phyloP scores from a whole-genome alignment of 192 early-diverging fungal species.

The Coemansia sp. region DNA sequence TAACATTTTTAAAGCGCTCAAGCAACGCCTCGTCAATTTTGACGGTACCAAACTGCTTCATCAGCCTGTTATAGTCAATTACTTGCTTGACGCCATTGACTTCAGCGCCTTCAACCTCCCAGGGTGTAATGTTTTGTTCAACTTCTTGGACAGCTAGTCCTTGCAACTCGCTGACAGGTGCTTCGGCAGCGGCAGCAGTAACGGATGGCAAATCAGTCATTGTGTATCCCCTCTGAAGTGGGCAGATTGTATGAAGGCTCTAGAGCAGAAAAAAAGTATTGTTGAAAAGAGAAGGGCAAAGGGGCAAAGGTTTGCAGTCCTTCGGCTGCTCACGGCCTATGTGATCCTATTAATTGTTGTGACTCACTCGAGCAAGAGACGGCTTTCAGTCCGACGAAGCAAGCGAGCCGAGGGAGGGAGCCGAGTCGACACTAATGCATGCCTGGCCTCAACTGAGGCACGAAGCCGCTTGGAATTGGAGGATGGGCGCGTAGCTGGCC shows the following conservation, averaged over 20 bases:
- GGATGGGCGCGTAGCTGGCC: not conserved
- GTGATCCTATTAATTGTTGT: too few relatives aligned
- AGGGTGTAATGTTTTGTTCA: slow-evolving; percentile 69
- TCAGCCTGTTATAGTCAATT: slow-evolving; percentile 91
- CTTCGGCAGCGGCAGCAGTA: too few relatives aligned
- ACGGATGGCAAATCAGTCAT: not conserved
- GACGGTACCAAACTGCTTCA: slow-evolving; percentile 83
- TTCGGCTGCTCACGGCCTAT: too few relatives aligned
- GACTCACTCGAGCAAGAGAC: too few relatives aligned
- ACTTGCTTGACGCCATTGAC: slow-evolving; percentile 79
- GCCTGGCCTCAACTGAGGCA: too few relatives aligned
- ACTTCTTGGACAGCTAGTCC: not conserved
- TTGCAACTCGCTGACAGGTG: slow-evolving; percentile 11
- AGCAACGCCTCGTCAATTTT: slow-evolving; percentile 71
- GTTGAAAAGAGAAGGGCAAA: not conserved
- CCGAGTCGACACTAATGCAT: too few relatives aligned
- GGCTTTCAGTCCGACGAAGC: too few relatives aligned
- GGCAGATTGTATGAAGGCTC: not conserved
- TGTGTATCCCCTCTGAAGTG: not conserved
- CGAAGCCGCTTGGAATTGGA: too few relatives aligned
- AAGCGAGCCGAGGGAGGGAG: too few relatives aligned
- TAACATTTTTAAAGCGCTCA: slow-evolving; percentile 77
- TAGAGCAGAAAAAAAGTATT: not conserved
- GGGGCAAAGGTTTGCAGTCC: not conserved
- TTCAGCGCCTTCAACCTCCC: slow-evolving; percentile 88